Percentiles rank a stretch among this genome's conserved stretches.
Conservation (phyloP, 1,284 basidiomycete genomes). For the Leccinum subrobustum region DNA sequence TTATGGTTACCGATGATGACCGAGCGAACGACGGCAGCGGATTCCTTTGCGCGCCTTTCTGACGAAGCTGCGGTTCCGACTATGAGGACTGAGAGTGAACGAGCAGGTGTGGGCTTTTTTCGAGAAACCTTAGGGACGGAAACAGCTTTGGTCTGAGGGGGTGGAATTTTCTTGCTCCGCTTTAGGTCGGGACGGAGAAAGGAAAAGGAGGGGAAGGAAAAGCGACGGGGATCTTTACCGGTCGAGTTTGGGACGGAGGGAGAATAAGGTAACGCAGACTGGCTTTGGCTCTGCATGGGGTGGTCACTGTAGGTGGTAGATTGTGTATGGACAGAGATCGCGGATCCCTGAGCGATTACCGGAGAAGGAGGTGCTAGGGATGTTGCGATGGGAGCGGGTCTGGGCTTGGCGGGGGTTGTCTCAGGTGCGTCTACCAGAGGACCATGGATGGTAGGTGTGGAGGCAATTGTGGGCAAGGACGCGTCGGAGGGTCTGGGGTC, state of each 20-base stretch:
- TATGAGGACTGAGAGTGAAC: conserved; percentile 27
- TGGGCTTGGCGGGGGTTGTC: conserved; percentile 2
- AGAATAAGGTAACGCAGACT: conserved; percentile 30
- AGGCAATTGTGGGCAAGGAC: conserved; percentile 30
- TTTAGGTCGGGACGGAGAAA: conserved; percentile 36
- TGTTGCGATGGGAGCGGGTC: conserved; percentile 8
- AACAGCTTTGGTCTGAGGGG: conserved; percentile 10
- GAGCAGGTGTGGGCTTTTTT: conserved; percentile 37
- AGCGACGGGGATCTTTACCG: conserved; percentile 32
- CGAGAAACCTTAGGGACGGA: conserved; percentile 18
- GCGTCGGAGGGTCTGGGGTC: conserved; percentile 17
- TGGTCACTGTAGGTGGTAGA: conserved; percentile 20
- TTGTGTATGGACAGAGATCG: conserved; percentile 17
- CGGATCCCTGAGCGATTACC: conserved; percentile 1
- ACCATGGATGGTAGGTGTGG: conserved; percentile 29
- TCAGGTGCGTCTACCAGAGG: not conserved
- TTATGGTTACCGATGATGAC: conserved; percentile 62
- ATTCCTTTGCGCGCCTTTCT: conserved; percentile 61
- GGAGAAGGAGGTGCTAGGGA: conserved; percentile 27
- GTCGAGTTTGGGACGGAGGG: conserved; percentile 3
- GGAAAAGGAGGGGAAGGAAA: conserved; percentile 40
- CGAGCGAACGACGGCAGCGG: conserved; percentile 59
- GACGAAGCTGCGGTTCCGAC: conserved; percentile 34
- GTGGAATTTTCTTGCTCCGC: conserved; percentile 19
- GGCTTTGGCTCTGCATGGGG: conserved; percentile 28